A percentile compares a stretch with the other conserved stretches of the same genome.
Conservation (phyloP, 106 monocot species). For the Dioscorea dumetorum region DNA sequence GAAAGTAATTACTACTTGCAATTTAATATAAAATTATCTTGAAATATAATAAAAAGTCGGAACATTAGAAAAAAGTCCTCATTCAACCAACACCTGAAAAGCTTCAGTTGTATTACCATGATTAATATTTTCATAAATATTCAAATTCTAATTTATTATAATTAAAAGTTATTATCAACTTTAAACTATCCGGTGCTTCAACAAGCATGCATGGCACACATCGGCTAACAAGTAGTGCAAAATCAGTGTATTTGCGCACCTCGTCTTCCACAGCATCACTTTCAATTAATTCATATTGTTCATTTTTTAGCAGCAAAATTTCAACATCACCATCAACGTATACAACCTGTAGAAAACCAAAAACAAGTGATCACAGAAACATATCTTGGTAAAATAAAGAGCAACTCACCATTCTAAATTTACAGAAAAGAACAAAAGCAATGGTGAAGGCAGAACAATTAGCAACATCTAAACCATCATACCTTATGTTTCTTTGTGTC, state of each 20-base stretch:
- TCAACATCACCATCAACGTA: slow-evolving; percentile 68
- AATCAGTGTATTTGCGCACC: neutral
- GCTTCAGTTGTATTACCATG: too few species aligned
- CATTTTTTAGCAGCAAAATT: slow-evolving; percentile 32
- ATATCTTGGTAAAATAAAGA: neutral
- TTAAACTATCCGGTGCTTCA: too few species aligned
- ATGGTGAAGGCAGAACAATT: neutral
- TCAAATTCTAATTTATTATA: too few species aligned
- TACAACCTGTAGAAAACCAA: slow-evolving; percentile 24
- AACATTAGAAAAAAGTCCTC: too few species aligned
- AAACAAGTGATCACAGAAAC: neutral
- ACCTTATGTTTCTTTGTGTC: slow-evolving; percentile 31
- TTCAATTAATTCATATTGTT: slow-evolving; percentile 35
- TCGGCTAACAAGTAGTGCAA: too few species aligned
- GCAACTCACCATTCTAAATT: neutral
- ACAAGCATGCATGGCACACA: too few species aligned
- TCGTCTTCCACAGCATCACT: neutral
- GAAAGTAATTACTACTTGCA: too few species aligned
- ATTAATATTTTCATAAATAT: too few species aligned
- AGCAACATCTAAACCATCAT: neutral
- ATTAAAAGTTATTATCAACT: too few species aligned
- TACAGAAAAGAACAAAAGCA: neutral
- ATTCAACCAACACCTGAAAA: too few species aligned
- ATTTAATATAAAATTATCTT: too few species aligned
- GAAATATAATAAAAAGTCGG: too few species aligned